Evolutionary conservation across 805 yeast species (phyloP), one percentile per base, ranked within the genome.

Genomic region (Cyberlindnera xylosilytica): DNA sequence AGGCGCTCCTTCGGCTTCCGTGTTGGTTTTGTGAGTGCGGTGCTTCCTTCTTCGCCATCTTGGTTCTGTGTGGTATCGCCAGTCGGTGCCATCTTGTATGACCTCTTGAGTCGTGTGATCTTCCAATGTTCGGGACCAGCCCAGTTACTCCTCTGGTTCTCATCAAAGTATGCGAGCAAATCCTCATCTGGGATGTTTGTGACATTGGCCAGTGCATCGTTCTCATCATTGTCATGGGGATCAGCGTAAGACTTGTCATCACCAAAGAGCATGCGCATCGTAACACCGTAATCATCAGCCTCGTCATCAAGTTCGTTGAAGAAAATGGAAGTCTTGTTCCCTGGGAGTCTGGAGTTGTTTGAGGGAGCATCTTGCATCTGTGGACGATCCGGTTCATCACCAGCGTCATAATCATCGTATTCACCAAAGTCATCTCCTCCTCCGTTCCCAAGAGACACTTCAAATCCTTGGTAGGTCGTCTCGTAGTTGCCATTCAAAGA

Each of bases 71-170:
- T 15, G 9, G 11, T 11, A n/a, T 34, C 36, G 8, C 15, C 17
- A 15, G 15, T 22, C 6, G 26, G 4, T 15, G 19, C 28, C 6
- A 29, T 34, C 26, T 34, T 34, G 28, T 16, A 30, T 4, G 39
- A 20, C 8, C 71, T 70, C 53, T 78, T 82, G 36, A 83, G 61
- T 12, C 78, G 74, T 32, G 74, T 68, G 10, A 91, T 83, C 62
- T 84, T 85, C 97, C 97, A 91, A 63, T 87, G 95, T 50, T 87
- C 91, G 12, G 91, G 85, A 8, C 97, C 97, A 22, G 95, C 76
- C 97, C 97, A 90, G 58, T 79, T 84, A 35, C 61, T 61, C 44
- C 72, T 76, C 63, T 87, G 70, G 17, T 79, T 73, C 40, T 79
- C 80, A 58, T 89, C 96, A 62, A 88, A 88, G 58, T 87, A 84